phyloP scores from a whole-genome alignment of 306 rosid species.

The Vigna unguiculata region DNA sequence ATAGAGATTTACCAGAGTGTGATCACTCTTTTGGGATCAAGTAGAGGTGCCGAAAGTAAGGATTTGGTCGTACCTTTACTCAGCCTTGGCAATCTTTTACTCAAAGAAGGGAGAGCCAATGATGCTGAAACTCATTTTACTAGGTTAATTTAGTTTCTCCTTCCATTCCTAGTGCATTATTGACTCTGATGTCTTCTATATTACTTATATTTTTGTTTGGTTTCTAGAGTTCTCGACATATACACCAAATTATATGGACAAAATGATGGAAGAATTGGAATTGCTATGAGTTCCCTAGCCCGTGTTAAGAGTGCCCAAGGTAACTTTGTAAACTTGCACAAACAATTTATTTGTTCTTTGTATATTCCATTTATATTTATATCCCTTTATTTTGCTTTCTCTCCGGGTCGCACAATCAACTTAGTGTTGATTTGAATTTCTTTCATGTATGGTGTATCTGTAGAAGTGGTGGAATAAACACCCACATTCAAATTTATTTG shows the following conservation, averaged over 20 bases:
- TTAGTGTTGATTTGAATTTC: conserved; percentile 8
- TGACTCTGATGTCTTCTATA: conserved; percentile 34
- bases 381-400: conserved; percentile 23
- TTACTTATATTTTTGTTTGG: conserved; percentile 37
- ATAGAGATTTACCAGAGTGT: conserved; percentile 64
- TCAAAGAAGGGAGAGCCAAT: conserved; percentile 71
- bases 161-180: conserved; percentile 21
- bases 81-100: conserved; percentile 80
- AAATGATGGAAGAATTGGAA: conserved; percentile 85
- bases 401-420: conserved; percentile 16
- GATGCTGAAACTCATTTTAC: conserved; percentile 82
- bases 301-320: conserved; percentile 85
- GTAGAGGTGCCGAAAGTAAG: conserved; percentile 72
- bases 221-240: conserved; percentile 68
- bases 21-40: conserved; percentile 70
- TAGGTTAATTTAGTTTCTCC: conserved; percentile 56
- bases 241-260: conserved; percentile 74
- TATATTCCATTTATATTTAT: conserved; percentile 1
- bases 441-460: conserved; percentile 32
- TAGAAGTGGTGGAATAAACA: conserved; percentile 35
- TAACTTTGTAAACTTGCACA: conserved; percentile 47
- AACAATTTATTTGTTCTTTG: conserved; percentile 33
- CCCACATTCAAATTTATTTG: conserved; percentile 18
- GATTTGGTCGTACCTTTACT: conserved; percentile 81
- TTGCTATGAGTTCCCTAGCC: conserved; percentile 87